Conservation (phyloP, 2,329 filamentous ascomycete species). For the Aureobasidium leucospermi region DNA sequence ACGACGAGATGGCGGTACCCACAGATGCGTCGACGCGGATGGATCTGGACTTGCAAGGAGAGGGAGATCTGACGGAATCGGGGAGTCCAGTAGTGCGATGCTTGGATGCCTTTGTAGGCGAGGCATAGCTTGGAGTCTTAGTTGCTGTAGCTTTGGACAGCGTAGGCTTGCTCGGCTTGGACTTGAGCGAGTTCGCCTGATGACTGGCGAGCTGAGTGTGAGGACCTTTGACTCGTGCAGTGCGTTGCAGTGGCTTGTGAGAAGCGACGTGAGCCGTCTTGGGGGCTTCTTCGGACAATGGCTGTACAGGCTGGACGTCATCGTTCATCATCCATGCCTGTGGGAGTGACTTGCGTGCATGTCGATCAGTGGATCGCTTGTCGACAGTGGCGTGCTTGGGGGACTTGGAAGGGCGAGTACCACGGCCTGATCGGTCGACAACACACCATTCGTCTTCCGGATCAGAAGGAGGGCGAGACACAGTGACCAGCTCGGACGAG, state of each 20-base stretch:
- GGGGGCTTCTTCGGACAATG: not conserved
- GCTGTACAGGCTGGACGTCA: not conserved
- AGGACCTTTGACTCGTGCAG: not conserved
- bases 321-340: constrained; percentile 20
- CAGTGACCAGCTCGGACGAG: not conserved
- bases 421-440: not conserved
- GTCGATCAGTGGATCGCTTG: constrained; percentile 18
- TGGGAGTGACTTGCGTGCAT: constrained; percentile 22
- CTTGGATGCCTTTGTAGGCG: constrained; percentile 10
- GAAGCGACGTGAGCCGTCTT: not conserved
- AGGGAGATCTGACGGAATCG: not conserved
- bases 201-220: not conserved
- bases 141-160: not conserved
- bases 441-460: not conserved
- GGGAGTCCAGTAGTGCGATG: not conserved
- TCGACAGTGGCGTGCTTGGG: constrained; percentile 4
- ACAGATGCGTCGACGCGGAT: not conserved
- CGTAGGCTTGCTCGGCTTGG: constrained; percentile 7
- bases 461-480: not conserved
- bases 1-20: not conserved
- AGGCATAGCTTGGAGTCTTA: constrained; percentile 2
- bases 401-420: not conserved
- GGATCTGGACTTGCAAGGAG: not conserved
- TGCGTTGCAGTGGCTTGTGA: not conserved
- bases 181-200: constrained; percentile 1